Percentiles rank a stretch among this genome's conserved stretches.
Evolutionary conservation across 2,329 filamentous ascomycete species (phyloP).

Genomic region (Xylaria sp.): DNA sequence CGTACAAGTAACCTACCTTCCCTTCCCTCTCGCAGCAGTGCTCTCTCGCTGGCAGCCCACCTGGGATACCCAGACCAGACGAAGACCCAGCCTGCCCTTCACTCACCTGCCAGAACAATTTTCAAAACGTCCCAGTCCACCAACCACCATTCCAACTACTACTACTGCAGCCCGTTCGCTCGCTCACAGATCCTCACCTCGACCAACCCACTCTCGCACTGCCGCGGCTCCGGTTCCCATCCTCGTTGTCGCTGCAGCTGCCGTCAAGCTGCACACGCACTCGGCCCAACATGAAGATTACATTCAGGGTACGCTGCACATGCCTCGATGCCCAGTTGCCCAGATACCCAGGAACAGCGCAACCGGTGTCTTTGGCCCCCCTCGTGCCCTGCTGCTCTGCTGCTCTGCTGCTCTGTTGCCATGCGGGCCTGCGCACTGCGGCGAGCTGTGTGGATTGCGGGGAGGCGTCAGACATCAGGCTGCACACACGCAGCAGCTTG

Average conservation of each 20-base stretch:
- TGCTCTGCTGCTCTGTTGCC: not conserved
- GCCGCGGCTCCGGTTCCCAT: conserved; percentile 1
- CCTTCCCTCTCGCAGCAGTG: not conserved
- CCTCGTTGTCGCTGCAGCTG: conserved; percentile 39
- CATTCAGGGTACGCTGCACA: conserved; percentile 66
- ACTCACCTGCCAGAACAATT: conserved; percentile 22
- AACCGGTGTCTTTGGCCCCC: not conserved
- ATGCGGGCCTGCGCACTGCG: not conserved
- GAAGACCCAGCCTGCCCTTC: not conserved
- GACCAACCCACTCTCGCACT: conserved; percentile 23
- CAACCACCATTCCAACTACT: conserved; percentile 17
- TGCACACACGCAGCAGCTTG: conserved; percentile 33
- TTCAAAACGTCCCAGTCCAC: conserved; percentile 19
- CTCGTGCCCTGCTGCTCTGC: not conserved
- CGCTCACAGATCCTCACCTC: conserved; percentile 19
- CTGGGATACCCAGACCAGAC: not conserved
- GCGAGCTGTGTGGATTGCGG: conserved; percentile 20
- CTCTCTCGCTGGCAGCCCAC: conserved; percentile 19
- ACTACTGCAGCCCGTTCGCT: conserved; percentile 28
- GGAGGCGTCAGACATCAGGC: conserved; percentile 35
- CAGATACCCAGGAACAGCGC: not conserved
- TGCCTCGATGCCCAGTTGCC: not conserved
- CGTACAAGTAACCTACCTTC: conserved; percentile 8
- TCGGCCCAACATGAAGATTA: conserved; percentile 72
- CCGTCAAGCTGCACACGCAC: conserved; percentile 39